phyloP scores from a whole-genome alignment of 345 rosid genomes.

The Viola odorata region DNA sequence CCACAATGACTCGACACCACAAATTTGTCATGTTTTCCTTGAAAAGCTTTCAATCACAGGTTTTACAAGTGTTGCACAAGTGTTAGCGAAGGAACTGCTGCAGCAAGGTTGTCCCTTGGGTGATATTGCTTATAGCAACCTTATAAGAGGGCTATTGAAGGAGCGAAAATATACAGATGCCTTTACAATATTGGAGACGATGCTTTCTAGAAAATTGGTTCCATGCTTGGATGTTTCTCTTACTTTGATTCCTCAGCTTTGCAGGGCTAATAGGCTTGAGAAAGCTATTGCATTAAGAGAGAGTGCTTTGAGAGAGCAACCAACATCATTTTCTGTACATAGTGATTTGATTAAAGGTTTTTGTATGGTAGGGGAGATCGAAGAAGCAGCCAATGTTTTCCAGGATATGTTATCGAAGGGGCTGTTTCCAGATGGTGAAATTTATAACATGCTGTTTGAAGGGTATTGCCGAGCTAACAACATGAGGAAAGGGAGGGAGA shows the following conservation, averaged over 20 bases:
- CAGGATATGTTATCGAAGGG: conserved; percentile 35
- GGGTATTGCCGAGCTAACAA: conserved; percentile 42
- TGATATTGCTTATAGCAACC: conserved; percentile 33
- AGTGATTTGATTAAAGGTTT: conserved; percentile 47
- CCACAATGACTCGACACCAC: conserved; percentile 29
- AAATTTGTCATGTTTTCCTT: conserved; percentile 32
- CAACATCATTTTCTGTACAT: conserved; percentile 23
- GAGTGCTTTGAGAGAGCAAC: conserved; percentile 22
- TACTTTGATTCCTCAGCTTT: conserved; percentile 48
- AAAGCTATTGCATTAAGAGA: conserved; percentile 36
- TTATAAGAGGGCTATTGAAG: conserved; percentile 46
- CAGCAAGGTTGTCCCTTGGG: conserved; percentile 41
- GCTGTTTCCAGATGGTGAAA: conserved; percentile 25
- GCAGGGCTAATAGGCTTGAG: conserved; percentile 28
- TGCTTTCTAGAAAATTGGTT: conserved; percentile 31
- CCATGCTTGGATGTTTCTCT: conserved; percentile 34
- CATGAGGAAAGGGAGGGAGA: conserved; percentile 36
- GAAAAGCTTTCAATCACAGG: conserved; percentile 49
- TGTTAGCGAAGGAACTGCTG: conserved; percentile 41
- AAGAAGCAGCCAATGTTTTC: conserved; percentile 41
- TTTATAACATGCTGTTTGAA: conserved; percentile 35
- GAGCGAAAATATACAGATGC: conserved; percentile 41
- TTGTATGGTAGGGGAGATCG: conserved; percentile 42
- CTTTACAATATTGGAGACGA: conserved; percentile 30
- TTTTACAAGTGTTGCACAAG: conserved; percentile 33